Conservation (phyloP, 2,329 filamentous ascomycete genomes). For the Pseudogymnoascus sp. region DNA sequence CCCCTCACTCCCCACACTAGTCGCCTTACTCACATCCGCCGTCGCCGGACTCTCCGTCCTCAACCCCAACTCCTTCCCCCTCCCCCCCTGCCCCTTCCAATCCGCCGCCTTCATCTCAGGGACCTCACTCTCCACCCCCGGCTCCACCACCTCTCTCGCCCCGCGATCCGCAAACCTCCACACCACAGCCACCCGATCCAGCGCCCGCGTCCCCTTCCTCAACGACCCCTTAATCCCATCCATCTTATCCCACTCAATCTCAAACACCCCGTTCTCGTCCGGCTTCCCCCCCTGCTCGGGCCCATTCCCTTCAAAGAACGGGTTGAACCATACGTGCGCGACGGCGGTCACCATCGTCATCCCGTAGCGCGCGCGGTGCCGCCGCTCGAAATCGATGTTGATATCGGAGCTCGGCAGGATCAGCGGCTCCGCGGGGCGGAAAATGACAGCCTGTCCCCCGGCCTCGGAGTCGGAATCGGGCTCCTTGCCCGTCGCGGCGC, state of each 20-base stretch:
- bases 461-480: slow-evolving; percentile 32
- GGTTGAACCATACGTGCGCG: slow-evolving; percentile 95
- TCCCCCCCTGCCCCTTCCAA: slow-evolving; percentile 56
- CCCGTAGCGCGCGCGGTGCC: slow-evolving; percentile 70
- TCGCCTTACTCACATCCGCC: slow-evolving; percentile 61
- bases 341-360: slow-evolving; percentile 87
- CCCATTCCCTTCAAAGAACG: slow-evolving; percentile 78
- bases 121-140: slow-evolving; percentile 57
- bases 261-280: slow-evolving; percentile 61
- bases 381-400: slow-evolving; percentile 81
- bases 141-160: slow-evolving; percentile 43
- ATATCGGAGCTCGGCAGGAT: slow-evolving; percentile 74
- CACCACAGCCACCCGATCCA: slow-evolving; percentile 76
- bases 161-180: slow-evolving; percentile 49
- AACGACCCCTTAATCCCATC: slow-evolving; percentile 90
- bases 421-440: slow-evolving; percentile 61
- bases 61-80: slow-evolving; percentile 59
- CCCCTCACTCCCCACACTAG: slow-evolving; percentile 47
- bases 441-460: slow-evolving; percentile 66
- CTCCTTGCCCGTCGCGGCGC: slow-evolving; percentile 24
- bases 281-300: slow-evolving; percentile 59
- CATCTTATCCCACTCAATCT: slow-evolving; percentile 68
- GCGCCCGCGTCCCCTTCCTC: slow-evolving; percentile 70
- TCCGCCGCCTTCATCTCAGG: slow-evolving; percentile 60
- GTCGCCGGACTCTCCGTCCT: slow-evolving; percentile 56